phyloP scores from a whole-genome alignment of 805 yeast species.

The Pichia rugopelliculosa region DNA sequence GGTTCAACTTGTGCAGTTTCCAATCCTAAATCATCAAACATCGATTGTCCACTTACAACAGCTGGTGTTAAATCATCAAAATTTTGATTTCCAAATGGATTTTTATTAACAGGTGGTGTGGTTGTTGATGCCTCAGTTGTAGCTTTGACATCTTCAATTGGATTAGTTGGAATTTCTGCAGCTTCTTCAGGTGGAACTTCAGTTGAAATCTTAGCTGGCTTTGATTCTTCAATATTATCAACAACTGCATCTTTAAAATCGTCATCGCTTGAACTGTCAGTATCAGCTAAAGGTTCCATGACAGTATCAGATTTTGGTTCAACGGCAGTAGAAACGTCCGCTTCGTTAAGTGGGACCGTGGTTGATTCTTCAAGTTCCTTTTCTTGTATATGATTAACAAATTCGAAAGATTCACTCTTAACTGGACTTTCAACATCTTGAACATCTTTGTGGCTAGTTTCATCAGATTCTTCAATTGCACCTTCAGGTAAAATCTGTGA shows the following conservation, averaged over 20 bases:
- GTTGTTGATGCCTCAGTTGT: background rate
- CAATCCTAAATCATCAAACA: conserved; percentile 31
- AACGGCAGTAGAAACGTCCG: background rate
- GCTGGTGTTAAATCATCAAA: conserved; percentile 11
- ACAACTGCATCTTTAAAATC: conserved; percentile 8
- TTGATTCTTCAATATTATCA: no score
- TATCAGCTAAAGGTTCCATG: conserved; percentile 4
- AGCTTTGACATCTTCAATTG: conserved; percentile 1
- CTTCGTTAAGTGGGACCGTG: background rate
- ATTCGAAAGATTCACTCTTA: conserved; percentile 44
- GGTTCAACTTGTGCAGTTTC: conserved; percentile 27
- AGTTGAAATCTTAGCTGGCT: background rate
- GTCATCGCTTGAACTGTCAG: conserved; percentile 9
- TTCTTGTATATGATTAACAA: conserved; percentile 37
- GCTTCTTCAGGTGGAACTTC: background rate
- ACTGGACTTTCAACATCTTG: conserved; percentile 12
- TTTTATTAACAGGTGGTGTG: background rate
- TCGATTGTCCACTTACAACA: conserved; percentile 9
- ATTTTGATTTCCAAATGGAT: conserved; percentile 13
- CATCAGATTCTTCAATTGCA: conserved; percentile 7
- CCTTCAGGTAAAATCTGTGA: conserved; percentile 27
- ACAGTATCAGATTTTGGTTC: conserved; percentile 4
- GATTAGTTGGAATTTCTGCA: background rate
- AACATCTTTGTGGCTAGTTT: background rate
- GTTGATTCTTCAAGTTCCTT: background rate